Evolutionary conservation across 176 grass and related monocot genomes (phyloP).

Genomic region (Cenchrus americanus): DNA sequence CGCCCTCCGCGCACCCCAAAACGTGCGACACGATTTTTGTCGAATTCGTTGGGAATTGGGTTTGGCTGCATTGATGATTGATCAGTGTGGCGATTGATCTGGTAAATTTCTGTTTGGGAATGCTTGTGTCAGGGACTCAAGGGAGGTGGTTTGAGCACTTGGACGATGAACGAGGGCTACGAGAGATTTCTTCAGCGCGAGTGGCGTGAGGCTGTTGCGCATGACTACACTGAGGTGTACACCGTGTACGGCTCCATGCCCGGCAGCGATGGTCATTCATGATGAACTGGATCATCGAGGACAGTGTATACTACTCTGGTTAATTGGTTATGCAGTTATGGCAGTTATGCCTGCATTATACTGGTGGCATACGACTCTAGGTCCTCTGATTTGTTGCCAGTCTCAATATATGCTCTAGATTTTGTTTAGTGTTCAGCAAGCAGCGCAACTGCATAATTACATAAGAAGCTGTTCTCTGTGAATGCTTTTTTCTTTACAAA

Average conservation of each 20-base stretch:
- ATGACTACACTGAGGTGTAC: constrained; percentile 62
- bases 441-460: constrained; percentile 6
- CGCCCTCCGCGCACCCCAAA: constrained; percentile 42
- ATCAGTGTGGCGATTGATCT: constrained; percentile 14
- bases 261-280: constrained; percentile 55
- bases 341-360: neutral
- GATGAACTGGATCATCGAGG: constrained; percentile 88
- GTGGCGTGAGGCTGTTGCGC: constrained; percentile 29
- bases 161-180: constrained; percentile 78
- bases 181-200: constrained; percentile 57
- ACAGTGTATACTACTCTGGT: constrained; percentile 31
- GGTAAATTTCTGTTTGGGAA: neutral
- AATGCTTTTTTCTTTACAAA: neutral
- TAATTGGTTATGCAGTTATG: neutral
- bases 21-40: neutral
- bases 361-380: neutral
- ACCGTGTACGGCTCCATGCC: constrained; percentile 8
- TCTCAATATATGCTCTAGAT: neutral
- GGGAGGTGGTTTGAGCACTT: constrained; percentile 55
- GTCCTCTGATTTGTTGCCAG: neutral
- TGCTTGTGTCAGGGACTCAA: constrained; percentile 39
- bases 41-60: neutral
- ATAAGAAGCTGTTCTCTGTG: constrained; percentile 1
- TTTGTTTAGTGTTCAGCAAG: constrained; percentile 8
- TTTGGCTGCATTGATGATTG: constrained; percentile 1